Evolutionary conservation across 441 rosid genomes (phyloP).

Genomic region (Pelargonium myrrhifolium): DNA sequence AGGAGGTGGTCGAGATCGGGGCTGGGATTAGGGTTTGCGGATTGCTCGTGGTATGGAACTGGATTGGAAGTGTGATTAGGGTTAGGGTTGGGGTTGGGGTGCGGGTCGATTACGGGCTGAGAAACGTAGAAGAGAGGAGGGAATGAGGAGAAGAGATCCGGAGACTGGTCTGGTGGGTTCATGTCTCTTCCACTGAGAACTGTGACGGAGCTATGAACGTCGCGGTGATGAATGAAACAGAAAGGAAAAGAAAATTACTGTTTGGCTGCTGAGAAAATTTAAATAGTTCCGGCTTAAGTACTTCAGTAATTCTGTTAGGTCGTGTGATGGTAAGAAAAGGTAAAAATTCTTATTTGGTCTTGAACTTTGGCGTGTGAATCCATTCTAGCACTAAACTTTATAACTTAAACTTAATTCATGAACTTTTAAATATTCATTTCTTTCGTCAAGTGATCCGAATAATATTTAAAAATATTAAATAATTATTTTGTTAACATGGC

Average conservation of each 20-base stretch:
- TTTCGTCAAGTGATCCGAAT: too few relatives aligned
- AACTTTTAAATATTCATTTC: too few relatives aligned
- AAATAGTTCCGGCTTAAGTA: neutral
- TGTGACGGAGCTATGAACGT: neutral
- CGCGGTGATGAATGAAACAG: conserved; percentile 1
- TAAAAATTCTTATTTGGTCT: too few relatives aligned
- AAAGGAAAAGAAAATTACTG: neutral
- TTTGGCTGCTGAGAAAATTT: conserved; percentile 15
- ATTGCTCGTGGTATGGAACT: conserved; percentile 14
- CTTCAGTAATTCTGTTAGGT: too few relatives aligned
- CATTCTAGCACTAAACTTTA: too few relatives aligned
- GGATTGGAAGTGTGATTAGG: conserved; percentile 19
- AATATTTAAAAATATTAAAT: too few relatives aligned
- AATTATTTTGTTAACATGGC: too few relatives aligned
- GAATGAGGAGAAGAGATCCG: conserved; percentile 42
- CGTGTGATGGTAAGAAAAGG: too few relatives aligned
- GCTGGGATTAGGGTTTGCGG: conserved; percentile 16
- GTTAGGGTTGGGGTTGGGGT: conserved; percentile 35
- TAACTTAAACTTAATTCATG: too few relatives aligned
- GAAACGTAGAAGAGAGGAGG: conserved; percentile 25
- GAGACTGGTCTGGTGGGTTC: conserved; percentile 39
- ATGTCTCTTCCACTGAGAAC: conserved; percentile 22
- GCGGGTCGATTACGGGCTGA: conserved; percentile 34
- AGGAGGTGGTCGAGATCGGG: conserved; percentile 31
- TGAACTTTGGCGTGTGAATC: too few relatives aligned